Base-by-base conservation (phyloP, 2,329 filamentous ascomycete species). In the Nemania diffusa region DNA sequence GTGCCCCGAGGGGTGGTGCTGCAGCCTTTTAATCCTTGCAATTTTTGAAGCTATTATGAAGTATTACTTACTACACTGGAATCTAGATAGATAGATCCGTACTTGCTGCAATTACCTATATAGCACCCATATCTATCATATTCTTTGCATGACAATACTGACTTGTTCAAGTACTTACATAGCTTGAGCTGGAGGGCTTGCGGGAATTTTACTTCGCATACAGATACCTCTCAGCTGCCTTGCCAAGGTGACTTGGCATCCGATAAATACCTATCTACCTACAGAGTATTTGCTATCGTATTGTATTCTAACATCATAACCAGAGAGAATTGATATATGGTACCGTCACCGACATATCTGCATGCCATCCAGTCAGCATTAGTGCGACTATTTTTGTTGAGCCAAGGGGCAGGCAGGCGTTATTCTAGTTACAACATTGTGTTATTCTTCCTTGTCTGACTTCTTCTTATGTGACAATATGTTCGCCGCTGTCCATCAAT, bases 221-320 rank as follows among this genome's bases (percentile, higher is more conserved):
- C 7, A 7, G 9, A 46, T 34, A 22, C 32, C 32, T 51, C 42
- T 56, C 32, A 62, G 57, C 51, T 60, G 3, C 32, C 42, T n/a
- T 27, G 42, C n/a, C 57, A 50, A 61, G 50, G 15, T 13, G 17
- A 26, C 40, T 62, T 51, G 50, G 63, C 63, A 57, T 61, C 29
- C 57, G 15, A 42, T 27, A 40, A 53, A 34, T 52, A 34, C 9
- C 46, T 17, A 40, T n/a, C 40, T 8, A 44, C n/a, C n/a, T n/a
- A n/a, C n/a, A n/a, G n/a, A n/a, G n/a, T n/a, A n/a, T n/a, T n/a
- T n/a, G n/a, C n/a, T n/a, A n/a, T n/a, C n/a, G n/a, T n/a, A n/a
- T 44, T n/a, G 40, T 17, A 44, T 15, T 20, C 40, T 44, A 44
- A n/a, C 40, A 44, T 20, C 40, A 15, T 17, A 5, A n/a, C 44